These are phyloP conservation scores for Artemisia annua DNA, from an alignment of 129 eudicot species.

Conservation along the genomic window DNA sequence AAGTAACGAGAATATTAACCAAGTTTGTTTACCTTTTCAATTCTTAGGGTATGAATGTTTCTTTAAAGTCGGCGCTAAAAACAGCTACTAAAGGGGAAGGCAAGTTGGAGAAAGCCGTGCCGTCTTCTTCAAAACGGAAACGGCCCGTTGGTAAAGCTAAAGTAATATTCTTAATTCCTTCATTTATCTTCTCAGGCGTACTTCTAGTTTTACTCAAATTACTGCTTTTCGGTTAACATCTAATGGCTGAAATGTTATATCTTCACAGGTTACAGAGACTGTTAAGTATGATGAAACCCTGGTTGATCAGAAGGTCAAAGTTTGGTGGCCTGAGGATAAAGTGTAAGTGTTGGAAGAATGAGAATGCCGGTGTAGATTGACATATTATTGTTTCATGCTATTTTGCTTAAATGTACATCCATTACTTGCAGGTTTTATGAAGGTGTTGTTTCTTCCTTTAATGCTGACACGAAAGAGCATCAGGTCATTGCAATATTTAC, in stretches of 20 bases:
- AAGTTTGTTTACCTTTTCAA: slow-evolving; percentile 17
- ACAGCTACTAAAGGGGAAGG: slow-evolving; percentile 50
- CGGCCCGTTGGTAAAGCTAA: slow-evolving; percentile 45
- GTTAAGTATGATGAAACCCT: slow-evolving; percentile 44
- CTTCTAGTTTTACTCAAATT: slow-evolving; percentile 2
- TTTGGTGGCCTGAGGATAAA: slow-evolving; percentile 87
- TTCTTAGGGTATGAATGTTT: slow-evolving; percentile 49
- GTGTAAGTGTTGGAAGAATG: slow-evolving; percentile 39
- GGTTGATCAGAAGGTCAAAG: slow-evolving; percentile 67
- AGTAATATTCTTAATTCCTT: slow-evolving; percentile 31
- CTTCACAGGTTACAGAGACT: slow-evolving; percentile 44
- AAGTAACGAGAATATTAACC: slow-evolving; percentile 5
- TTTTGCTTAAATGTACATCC: slow-evolving; percentile 20
- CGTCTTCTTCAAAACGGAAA: slow-evolving; percentile 57
- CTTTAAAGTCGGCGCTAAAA: slow-evolving; percentile 47
- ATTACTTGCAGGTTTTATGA: slow-evolving; percentile 63
- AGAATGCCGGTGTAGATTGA: no score
- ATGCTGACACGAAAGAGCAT: slow-evolving; percentile 53
- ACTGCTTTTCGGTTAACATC: slow-evolving; percentile 10
- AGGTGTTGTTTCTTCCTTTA: slow-evolving; percentile 59
- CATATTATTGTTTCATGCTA: slow-evolving; percentile 2
- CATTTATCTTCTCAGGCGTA: not conserved
- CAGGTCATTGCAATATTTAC: slow-evolving; percentile 46
- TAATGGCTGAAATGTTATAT: slow-evolving; percentile 11
- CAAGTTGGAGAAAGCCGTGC: slow-evolving; percentile 39